phyloP scores from a whole-genome alignment of 768 basidiomycete genomes.

The Lactarius sanguifluus region DNA sequence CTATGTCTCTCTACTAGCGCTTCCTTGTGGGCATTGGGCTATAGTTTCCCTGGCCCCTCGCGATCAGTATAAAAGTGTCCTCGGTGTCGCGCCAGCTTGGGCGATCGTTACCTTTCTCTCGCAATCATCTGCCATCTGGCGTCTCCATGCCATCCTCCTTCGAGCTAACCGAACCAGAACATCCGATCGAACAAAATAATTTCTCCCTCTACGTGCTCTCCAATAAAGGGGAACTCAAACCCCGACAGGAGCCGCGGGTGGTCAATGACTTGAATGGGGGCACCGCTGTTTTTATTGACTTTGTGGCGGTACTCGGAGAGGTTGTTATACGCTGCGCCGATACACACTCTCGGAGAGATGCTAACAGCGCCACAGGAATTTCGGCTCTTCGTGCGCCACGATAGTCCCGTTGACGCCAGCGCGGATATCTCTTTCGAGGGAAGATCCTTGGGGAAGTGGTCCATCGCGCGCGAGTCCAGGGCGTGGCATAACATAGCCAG shows the following conservation, averaged over 20 bases:
- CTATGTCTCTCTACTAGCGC: not conserved
- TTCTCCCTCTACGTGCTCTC: slow-evolving; percentile 14
- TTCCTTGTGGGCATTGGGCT: slow-evolving; percentile 1
- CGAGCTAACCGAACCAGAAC: not conserved
- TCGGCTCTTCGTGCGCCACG: slow-evolving; percentile 17
- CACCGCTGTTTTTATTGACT: slow-evolving; percentile 7
- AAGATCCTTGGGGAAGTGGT: slow-evolving; percentile 17
- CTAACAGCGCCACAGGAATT: slow-evolving; percentile 1
- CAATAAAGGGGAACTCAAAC: slow-evolving; percentile 15
- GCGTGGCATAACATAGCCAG: slow-evolving; percentile 16
- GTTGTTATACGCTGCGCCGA: not conserved
- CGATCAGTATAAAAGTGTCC: slow-evolving; percentile 6
- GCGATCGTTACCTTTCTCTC: not conserved
- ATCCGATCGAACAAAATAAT: slow-evolving; percentile 4
- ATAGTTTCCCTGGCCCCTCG: slow-evolving; percentile 1
- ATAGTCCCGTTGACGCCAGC: slow-evolving; percentile 4
- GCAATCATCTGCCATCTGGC: not conserved
- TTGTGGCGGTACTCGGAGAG: slow-evolving; percentile 9
- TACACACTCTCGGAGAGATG: not conserved
- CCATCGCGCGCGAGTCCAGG: slow-evolving; percentile 1
- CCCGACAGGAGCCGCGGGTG: not conserved
- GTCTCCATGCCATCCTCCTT: slow-evolving; percentile 1
- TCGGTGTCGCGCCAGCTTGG: not conserved
- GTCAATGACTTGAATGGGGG: not conserved
- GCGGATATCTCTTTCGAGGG: slow-evolving; percentile 11